These are phyloP conservation scores for Fremontodendron californicum DNA, from an alignment of 345 rosid species.

Conservation along the genomic window DNA sequence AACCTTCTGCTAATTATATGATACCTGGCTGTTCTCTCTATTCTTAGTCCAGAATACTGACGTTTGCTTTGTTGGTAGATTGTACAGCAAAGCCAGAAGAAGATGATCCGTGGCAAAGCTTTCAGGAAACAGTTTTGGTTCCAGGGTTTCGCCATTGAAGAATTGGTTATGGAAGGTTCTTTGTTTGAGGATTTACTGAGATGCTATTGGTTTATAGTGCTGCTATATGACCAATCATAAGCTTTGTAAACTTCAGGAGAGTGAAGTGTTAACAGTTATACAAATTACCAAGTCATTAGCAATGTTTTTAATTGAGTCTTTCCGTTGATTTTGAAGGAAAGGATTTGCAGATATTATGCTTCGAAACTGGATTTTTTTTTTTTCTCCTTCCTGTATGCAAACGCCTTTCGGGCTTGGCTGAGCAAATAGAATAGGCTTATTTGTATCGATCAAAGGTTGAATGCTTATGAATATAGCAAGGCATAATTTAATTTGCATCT, in stretches of 20 bases:
- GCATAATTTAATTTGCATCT: background rate
- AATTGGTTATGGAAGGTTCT: conserved; percentile 12
- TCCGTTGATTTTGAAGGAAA: conserved; percentile 3
- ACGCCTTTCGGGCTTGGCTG: background rate
- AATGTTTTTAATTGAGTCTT: conserved; percentile 7
- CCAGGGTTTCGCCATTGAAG: background rate
- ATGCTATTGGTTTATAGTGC: conserved; percentile 10
- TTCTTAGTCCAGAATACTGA: conserved; percentile 3
- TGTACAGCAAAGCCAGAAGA: conserved; percentile 17
- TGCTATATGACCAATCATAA: conserved; percentile 17
- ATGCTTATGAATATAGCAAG: background rate
- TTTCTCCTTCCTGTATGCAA: background rate
- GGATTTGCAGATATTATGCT: background rate
- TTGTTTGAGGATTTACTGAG: conserved; percentile 12
- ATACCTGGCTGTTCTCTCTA: background rate
- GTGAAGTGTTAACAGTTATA: too few species aligned
- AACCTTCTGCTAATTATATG: background rate
- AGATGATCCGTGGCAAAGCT: conserved; percentile 3
- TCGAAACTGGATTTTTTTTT: background rate
- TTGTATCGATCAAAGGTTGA: too few species aligned
- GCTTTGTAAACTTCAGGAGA: conserved; percentile 13
- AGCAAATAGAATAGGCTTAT: conserved; percentile 2
- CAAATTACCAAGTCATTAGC: conserved; percentile 6
- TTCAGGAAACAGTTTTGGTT: conserved; percentile 16
- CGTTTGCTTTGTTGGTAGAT: conserved; percentile 25